Evolutionary conservation across 352 stramenopile genomes (phyloP).

Genomic region (Phytophthora pluvialis): DNA sequence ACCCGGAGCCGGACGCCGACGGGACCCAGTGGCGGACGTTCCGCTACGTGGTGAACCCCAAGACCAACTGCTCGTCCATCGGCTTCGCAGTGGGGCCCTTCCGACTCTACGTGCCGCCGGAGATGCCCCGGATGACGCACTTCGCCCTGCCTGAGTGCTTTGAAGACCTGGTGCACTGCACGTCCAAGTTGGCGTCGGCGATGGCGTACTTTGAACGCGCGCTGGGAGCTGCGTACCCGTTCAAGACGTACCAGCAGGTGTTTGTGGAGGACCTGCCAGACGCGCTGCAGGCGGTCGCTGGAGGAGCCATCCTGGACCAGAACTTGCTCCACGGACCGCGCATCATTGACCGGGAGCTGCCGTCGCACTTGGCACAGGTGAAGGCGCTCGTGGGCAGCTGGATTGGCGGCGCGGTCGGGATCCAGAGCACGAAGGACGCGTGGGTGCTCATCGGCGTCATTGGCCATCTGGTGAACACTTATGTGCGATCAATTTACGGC

Average conservation of each 20-base stretch:
- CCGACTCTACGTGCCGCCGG: constrained; percentile 68
- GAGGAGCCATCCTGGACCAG: constrained; percentile 77
- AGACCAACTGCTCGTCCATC: constrained; percentile 83
- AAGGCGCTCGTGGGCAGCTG: constrained; percentile 82
- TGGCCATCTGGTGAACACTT: constrained; percentile 83
- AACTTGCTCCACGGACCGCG: constrained; percentile 74
- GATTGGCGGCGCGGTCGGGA: constrained; percentile 79
- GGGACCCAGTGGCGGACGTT: constrained; percentile 69
- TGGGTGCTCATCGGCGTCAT: constrained; percentile 87
- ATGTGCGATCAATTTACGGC: constrained; percentile 79
- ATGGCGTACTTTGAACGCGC: constrained; percentile 84
- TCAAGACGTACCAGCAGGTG: constrained; percentile 89
- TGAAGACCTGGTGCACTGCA: constrained; percentile 80
- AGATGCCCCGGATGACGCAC: constrained; percentile 86
- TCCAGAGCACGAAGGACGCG: constrained; percentile 86
- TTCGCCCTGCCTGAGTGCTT: constrained; percentile 82
- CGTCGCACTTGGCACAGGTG: constrained; percentile 83
- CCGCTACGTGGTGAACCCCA: constrained; percentile 79
- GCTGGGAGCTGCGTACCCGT: constrained; percentile 76
- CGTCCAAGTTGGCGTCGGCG: constrained; percentile 69
- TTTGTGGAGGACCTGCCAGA: constrained; percentile 87
- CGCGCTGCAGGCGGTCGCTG: constrained; percentile 72
- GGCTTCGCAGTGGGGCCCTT: constrained; percentile 86
- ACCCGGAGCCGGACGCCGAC: constrained; percentile 50
- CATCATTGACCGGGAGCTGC: constrained; percentile 85